These are phyloP conservation scores for Apiospora koreana DNA, from an alignment of 2,329 filamentous ascomycete species.

Conservation along the genomic window DNA sequence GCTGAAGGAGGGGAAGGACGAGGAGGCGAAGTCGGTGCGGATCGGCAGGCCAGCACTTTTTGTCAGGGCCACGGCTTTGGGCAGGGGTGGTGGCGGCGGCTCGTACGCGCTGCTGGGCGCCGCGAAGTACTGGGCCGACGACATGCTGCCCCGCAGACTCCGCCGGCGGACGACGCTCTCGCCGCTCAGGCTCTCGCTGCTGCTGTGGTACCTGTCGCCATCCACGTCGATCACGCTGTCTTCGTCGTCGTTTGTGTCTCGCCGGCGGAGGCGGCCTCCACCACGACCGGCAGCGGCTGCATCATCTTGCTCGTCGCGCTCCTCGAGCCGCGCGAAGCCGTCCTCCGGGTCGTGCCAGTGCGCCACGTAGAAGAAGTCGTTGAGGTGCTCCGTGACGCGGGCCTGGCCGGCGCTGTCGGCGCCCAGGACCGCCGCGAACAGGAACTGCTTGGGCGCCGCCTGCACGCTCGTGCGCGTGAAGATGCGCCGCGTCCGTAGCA, in stretches of 20 bases:
- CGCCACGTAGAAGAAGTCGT: conserved; percentile 84
- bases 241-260: conserved; percentile 22
- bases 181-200: conserved; percentile 28
- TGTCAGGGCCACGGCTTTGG: background rate
- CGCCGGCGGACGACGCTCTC: conserved; percentile 44
- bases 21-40: background rate
- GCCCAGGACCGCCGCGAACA: conserved; percentile 74
- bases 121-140: background rate
- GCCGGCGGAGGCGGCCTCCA: too few relatives aligned
- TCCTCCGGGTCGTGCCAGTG: conserved; percentile 77
- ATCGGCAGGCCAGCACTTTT: too few relatives aligned
- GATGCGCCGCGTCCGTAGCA: conserved; percentile 78
- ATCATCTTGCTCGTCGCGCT: conserved; percentile 41
- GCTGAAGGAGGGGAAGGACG: conserved; percentile 20
- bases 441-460: conserved; percentile 72
- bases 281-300: conserved; percentile 22
- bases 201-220: conserved; percentile 2
- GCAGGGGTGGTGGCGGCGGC: background rate
- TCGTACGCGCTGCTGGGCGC: background rate
- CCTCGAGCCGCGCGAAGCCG: conserved; percentile 75
- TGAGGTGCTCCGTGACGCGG: conserved; percentile 60
- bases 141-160: conserved; percentile 14
- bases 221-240: conserved; percentile 24
- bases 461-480: conserved; percentile 75
- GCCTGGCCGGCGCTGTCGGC: conserved; percentile 47